Conservation (phyloP, 345 rosid species). For the Linum tenue region DNA sequence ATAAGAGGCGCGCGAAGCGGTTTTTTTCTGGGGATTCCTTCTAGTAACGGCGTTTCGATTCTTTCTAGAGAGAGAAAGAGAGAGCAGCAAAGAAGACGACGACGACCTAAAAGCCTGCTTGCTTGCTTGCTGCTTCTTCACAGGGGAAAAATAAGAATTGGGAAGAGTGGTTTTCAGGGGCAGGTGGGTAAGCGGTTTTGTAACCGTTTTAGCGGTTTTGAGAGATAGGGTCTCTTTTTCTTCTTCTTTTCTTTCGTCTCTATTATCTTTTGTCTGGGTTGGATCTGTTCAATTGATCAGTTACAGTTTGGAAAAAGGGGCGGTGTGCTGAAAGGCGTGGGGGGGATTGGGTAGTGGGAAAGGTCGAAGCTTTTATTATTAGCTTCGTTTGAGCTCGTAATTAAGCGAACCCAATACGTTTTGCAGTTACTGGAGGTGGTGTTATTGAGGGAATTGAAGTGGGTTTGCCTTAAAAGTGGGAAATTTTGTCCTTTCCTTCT, state of each 20-base stretch:
- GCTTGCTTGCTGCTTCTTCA: neutral
- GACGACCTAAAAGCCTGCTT: neutral
- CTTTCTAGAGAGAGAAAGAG: slow-evolving; percentile 1
- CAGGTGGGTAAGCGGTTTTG: neutral
- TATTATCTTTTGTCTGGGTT: neutral
- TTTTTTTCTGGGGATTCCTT: neutral
- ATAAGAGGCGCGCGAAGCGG: slow-evolving; percentile 3
- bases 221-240: too few species aligned
- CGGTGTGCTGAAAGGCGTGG: neutral
- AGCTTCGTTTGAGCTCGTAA: neutral
- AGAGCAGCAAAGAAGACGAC: neutral
- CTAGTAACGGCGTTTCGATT: neutral
- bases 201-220: neutral
- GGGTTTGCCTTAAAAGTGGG: neutral
- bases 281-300: neutral
- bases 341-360: neutral
- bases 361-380: neutral
- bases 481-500: too few species aligned
- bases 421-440: neutral
- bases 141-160: neutral
- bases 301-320: neutral
- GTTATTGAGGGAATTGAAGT: neutral
- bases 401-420: neutral
- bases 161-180: neutral
- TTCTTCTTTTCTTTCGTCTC: too few species aligned